Evolutionary conservation across 495 filamentous ascomycete species (phyloP).

Genomic region (Neurospora pannonica): DNA sequence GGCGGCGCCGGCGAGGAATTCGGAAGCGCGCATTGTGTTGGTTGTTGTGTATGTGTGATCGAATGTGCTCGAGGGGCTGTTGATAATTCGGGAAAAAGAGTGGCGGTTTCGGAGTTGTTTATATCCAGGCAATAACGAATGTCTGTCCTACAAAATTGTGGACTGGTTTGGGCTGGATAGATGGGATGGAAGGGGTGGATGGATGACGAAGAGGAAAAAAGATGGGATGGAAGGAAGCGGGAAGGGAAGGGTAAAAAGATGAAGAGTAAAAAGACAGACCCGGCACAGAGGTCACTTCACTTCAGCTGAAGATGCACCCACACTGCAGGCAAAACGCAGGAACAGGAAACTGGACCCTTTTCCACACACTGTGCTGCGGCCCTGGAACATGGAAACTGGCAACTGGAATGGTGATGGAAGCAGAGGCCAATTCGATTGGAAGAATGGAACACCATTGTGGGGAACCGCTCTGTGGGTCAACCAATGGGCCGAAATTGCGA

Average conservation of each 20-base stretch:
- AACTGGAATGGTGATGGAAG: neutral
- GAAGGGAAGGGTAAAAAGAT: neutral
- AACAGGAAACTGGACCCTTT: neutral
- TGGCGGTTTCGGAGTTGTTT: neutral
- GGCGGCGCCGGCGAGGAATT: conserved; percentile 18
- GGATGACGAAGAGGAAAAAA: neutral
- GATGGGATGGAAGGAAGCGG: neutral
- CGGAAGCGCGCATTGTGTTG: conserved; percentile 19
- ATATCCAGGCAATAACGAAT: neutral
- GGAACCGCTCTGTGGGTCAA: neutral
- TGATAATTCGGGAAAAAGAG: neutral
- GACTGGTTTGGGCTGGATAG: neutral
- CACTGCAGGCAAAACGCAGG: neutral
- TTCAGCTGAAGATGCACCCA: neutral
- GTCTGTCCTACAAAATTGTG: neutral
- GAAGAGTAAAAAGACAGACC: neutral
- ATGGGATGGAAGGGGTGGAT: neutral
- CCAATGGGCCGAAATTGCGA: neutral
- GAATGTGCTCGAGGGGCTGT: neutral
- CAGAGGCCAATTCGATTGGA: neutral
- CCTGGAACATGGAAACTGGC: neutral
- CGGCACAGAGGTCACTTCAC: neutral
- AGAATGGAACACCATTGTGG: neutral
- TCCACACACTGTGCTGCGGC: neutral
- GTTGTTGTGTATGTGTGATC: neutral